Conservation (phyloP, 306 rosid genomes). For the Psophocarpus tetragonolobus region DNA sequence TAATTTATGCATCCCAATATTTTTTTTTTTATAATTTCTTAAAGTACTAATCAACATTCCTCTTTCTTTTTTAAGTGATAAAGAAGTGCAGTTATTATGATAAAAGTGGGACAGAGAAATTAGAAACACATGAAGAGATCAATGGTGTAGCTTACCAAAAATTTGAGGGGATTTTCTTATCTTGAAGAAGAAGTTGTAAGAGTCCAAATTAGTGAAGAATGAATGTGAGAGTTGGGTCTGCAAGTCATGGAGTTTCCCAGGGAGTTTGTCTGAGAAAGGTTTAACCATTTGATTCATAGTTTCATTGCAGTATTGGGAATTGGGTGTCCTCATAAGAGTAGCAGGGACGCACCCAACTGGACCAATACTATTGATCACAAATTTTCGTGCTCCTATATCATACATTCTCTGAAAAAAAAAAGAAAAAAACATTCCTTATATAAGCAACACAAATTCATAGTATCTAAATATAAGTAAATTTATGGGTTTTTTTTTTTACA, state of each 20-base stretch:
- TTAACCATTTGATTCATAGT: slow-evolving; percentile 8
- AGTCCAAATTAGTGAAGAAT: neutral
- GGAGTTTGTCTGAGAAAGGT: slow-evolving; percentile 11
- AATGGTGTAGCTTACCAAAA: slow-evolving; percentile 2
- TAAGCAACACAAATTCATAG: no score
- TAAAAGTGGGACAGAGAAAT: neutral
- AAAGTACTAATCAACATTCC: no score
- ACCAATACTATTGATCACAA: slow-evolving; percentile 8
- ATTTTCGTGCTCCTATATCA: slow-evolving; percentile 30
- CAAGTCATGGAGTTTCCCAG: neutral
- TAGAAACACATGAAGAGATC: no score
- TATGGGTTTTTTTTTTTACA: no score
- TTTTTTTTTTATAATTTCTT: no score
- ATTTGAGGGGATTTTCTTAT: slow-evolving; percentile 2
- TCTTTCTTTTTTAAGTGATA: no score
- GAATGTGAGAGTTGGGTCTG: slow-evolving; percentile 2
- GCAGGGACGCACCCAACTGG: slow-evolving; percentile 23
- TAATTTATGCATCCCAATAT: no score
- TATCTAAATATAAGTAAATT: no score
- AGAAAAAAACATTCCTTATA: no score
- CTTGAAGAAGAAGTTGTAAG: neutral
- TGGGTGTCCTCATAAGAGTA: neutral
- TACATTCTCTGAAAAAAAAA: neutral
- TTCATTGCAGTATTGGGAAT: slow-evolving; percentile 13
- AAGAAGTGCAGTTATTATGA: neutral